These are phyloP conservation scores for Cutaneotrichosporon spelunceum DNA, from an alignment of 1,284 basidiomycete species.

Conservation along the genomic window DNA sequence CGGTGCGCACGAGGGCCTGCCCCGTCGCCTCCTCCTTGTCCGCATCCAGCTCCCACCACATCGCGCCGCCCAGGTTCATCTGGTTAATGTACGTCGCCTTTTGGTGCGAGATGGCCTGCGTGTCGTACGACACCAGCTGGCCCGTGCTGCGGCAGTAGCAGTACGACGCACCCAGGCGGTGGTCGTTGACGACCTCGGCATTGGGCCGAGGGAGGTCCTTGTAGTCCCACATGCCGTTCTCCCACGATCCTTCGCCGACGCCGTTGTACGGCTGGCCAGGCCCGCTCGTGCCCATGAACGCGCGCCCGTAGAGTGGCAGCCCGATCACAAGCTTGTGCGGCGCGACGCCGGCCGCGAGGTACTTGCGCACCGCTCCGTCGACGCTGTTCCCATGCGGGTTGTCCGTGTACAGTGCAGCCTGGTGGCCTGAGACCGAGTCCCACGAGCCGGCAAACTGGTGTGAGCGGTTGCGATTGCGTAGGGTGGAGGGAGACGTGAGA, in stretches of 20 bases:
- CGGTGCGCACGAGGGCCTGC: constrained; percentile 35
- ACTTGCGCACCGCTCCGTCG: constrained; percentile 67
- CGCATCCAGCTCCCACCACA: constrained; percentile 67
- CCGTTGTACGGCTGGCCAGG: constrained; percentile 65
- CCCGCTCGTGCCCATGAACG: constrained; percentile 74
- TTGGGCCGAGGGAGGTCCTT: constrained; percentile 66
- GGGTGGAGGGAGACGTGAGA: background rate
- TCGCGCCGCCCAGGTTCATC: constrained; percentile 66
- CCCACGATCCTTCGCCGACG: constrained; percentile 61
- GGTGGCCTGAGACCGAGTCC: constrained; percentile 63
- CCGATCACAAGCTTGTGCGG: constrained; percentile 74
- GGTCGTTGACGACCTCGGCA: constrained; percentile 65
- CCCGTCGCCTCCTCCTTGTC: constrained; percentile 36
- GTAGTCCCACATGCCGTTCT: constrained; percentile 60
- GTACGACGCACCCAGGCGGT: constrained; percentile 69
- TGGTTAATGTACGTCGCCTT: constrained; percentile 73
- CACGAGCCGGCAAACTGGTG: constrained; percentile 50
- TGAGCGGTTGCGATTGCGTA: constrained; percentile 14
- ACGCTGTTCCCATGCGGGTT: constrained; percentile 58
- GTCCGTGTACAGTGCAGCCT: constrained; percentile 68
- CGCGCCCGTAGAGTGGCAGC: constrained; percentile 78
- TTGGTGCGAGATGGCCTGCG: constrained; percentile 63
- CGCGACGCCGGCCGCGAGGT: constrained; percentile 64
- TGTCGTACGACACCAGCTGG: constrained; percentile 74
- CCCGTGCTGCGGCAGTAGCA: constrained; percentile 61